These are phyloP conservation scores for Naegleria lovaniensis DNA, from an alignment of 208 protist genomes.

Conservation along the genomic window DNA sequence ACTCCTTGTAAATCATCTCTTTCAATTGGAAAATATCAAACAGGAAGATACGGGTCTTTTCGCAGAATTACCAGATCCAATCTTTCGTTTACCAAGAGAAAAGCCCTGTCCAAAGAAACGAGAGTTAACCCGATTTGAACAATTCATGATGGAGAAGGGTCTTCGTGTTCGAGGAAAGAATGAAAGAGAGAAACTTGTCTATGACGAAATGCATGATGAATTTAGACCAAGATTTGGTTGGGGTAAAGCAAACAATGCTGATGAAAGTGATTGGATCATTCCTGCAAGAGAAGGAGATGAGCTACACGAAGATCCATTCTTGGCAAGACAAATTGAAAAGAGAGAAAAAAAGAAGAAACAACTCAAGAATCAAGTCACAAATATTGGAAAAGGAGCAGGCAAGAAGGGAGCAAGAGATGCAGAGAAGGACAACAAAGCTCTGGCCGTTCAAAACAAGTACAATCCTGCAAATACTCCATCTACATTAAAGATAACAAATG, in stretches of 20 bases:
- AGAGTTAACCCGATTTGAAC: neutral
- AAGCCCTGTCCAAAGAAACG: conserved; percentile 17
- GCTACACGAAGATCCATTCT: conserved; percentile 19
- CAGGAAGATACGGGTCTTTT: neutral
- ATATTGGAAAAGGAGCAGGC: neutral
- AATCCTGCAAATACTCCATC: neutral
- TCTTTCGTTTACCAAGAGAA: conserved; percentile 14
- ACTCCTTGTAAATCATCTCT: neutral
- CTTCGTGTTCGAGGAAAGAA: neutral
- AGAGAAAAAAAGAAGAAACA: neutral
- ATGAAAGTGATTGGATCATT: conserved; percentile 16
- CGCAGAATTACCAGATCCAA: neutral
- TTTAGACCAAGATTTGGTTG: conserved; percentile 16
- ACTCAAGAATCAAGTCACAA: neutral
- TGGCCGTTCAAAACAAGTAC: neutral
- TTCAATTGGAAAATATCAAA: neutral
- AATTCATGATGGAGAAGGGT: neutral
- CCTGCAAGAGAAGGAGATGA: neutral
- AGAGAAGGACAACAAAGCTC: neutral
- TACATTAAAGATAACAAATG: neutral
- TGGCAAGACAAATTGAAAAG: neutral
- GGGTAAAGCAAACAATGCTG: neutral
- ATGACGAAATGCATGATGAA: neutral
- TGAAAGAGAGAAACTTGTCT: neutral
- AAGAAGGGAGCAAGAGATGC: neutral